These are phyloP conservation scores for Phytophthora ramorum DNA, from an alignment of 352 stramenopile genomes.

Conservation along the genomic window DNA sequence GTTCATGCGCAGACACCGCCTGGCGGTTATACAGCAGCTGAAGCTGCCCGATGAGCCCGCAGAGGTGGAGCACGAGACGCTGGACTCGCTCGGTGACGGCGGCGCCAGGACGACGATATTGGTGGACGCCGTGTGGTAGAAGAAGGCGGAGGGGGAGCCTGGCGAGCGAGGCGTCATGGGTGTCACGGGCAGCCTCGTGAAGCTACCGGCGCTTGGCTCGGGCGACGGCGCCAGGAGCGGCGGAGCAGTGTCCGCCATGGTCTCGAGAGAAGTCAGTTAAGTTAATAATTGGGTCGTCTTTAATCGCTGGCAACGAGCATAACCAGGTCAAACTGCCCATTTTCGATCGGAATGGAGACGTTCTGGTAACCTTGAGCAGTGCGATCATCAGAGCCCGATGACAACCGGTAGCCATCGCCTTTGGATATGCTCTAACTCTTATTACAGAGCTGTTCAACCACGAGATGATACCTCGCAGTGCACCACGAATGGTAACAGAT, in stretches of 20 bases:
- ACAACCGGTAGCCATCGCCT: too few species aligned
- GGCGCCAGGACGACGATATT: slow-evolving; percentile 31
- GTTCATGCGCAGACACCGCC: slow-evolving; percentile 45
- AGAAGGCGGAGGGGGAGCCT: slow-evolving; percentile 40
- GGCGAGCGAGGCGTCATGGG: slow-evolving; percentile 35
- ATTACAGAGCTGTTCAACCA: too few species aligned
- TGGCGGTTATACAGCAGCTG: neutral
- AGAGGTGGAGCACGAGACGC: neutral
- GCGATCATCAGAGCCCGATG: too few species aligned
- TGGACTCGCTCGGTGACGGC: slow-evolving; percentile 24
- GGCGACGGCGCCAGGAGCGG: slow-evolving; percentile 15
- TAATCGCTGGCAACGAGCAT: neutral
- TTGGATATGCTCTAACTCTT: too few species aligned
- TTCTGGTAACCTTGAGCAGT: too few species aligned
- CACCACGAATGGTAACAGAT: too few species aligned
- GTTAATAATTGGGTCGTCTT: neutral
- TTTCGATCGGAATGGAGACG: too few species aligned
- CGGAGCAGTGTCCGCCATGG: slow-evolving; percentile 10
- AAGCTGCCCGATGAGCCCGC: neutral
- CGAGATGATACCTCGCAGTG: too few species aligned
- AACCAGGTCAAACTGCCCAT: too few species aligned
- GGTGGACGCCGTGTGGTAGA: slow-evolving; percentile 32
- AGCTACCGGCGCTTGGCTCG: slow-evolving; percentile 20
- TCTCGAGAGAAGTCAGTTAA: slow-evolving; percentile 8
- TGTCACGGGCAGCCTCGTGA: slow-evolving; percentile 7